Evolutionary conservation across 169 alveolate species (phyloP).

Genomic region (Eimeria tenella): DNA sequence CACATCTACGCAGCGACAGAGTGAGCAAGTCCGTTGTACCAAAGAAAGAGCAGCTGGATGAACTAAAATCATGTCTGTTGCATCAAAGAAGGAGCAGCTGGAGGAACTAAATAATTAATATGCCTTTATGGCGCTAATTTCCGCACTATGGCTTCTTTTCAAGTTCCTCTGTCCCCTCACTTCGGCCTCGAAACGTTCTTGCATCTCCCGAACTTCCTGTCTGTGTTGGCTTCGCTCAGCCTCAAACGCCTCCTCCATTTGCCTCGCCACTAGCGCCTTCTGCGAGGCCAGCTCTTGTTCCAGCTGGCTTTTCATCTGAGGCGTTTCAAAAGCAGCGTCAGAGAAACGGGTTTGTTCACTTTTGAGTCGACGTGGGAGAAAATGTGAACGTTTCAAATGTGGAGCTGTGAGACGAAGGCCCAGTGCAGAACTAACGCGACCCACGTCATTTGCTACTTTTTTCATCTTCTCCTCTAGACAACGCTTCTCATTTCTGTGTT

Average conservation of each 20-base stretch:
- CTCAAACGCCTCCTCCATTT: slow-evolving; percentile 45
- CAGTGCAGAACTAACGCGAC: background rate
- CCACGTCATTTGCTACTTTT: background rate
- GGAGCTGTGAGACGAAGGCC: too few relatives aligned
- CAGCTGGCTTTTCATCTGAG: slow-evolving; percentile 37
- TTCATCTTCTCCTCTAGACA: slow-evolving; percentile 49
- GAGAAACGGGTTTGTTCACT: background rate
- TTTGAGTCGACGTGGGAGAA: too few relatives aligned
- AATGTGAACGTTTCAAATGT: too few relatives aligned
- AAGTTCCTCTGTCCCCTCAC: background rate
- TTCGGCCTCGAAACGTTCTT: slow-evolving; percentile 23
- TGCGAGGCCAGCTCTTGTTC: slow-evolving; percentile 23
- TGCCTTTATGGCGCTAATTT: background rate
- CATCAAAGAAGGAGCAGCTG: too few relatives aligned
- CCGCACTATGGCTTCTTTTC: too few relatives aligned
- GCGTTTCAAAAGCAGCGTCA: background rate
- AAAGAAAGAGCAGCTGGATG: too few relatives aligned
- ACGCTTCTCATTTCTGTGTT: slow-evolving; percentile 63
- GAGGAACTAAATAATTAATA: too few relatives aligned
- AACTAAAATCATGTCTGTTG: too few relatives aligned
- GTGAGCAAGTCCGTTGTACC: too few relatives aligned
- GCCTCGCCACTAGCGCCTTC: slow-evolving; percentile 5
- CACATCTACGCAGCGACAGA: too few relatives aligned
- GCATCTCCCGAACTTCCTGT: slow-evolving; percentile 4
- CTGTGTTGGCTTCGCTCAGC: slow-evolving; percentile 39